Conservation (phyloP, 805 yeast species). For the Teunomyces barrocoloradensis region DNA sequence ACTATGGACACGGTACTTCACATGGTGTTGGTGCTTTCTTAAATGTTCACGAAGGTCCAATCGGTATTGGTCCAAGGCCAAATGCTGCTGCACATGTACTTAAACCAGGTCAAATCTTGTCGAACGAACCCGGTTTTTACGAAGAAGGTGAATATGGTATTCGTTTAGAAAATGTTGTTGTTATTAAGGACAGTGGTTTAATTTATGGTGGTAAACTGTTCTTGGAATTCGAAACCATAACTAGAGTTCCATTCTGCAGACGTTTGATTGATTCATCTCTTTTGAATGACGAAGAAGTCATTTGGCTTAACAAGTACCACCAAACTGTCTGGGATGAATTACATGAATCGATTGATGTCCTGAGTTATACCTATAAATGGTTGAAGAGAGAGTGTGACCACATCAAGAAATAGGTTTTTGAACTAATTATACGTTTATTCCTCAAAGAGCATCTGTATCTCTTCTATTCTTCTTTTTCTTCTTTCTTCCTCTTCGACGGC, state of each 20-base stretch:
- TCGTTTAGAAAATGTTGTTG: conserved; percentile 53
- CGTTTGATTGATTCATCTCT: conserved; percentile 62
- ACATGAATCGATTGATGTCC: conserved; percentile 33
- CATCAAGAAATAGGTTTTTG: conserved; percentile 9
- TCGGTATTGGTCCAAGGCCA: conserved; percentile 58
- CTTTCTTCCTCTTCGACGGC: conserved; percentile 75
- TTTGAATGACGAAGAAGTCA: conserved; percentile 58
- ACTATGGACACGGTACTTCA: conserved; percentile 63
- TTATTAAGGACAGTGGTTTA: conserved; percentile 40
- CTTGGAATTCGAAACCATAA: conserved; percentile 76
- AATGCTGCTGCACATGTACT: conserved; percentile 44
- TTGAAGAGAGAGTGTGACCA: conserved; percentile 47
- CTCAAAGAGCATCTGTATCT: conserved; percentile 65
- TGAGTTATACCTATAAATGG: conserved; percentile 45
- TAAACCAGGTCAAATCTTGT: conserved; percentile 52
- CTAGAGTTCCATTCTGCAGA: conserved; percentile 80
- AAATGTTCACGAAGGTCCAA: conserved; percentile 63
- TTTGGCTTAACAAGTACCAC: conserved; percentile 72
- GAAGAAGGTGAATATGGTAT: conserved; percentile 60
- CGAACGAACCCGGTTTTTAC: conserved; percentile 65
- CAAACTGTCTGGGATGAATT: conserved; percentile 51
- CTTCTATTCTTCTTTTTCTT: conserved; percentile 66
- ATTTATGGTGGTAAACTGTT: conserved; percentile 54
- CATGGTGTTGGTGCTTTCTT: conserved; percentile 64
- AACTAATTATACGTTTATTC: conserved; percentile 19